Conservation (phyloP, 2,329 filamentous ascomycete genomes). For the Colletotrichum sp. region DNA sequence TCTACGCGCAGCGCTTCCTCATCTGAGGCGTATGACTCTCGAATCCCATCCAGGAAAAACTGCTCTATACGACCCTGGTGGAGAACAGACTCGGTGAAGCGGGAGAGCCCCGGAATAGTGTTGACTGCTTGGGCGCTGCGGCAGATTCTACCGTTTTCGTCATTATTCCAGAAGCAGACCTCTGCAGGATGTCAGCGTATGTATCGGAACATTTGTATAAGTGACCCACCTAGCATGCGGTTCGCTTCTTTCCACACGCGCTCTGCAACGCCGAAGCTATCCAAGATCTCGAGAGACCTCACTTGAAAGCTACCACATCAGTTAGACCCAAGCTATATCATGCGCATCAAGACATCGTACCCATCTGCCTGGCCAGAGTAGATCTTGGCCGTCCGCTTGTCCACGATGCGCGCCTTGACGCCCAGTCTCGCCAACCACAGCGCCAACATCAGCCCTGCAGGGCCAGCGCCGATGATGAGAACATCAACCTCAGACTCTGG, state of each 20-base stretch:
- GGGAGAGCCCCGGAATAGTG: constrained; percentile 64
- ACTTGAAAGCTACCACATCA: constrained; percentile 6
- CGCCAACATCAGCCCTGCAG: constrained; percentile 48
- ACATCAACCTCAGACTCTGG: constrained; percentile 15
- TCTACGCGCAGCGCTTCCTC: constrained; percentile 55
- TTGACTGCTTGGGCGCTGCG: constrained; percentile 68
- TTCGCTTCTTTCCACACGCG: constrained; percentile 70
- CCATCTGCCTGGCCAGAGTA: constrained; percentile 51
- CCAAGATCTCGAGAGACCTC: constrained; percentile 66
- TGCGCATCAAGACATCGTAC: constrained; percentile 51
- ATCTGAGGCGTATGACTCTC: constrained; percentile 49
- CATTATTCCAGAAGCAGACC: constrained; percentile 62
- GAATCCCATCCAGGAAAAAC: constrained; percentile 68
- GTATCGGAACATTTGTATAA: background rate
- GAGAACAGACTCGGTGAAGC: constrained; percentile 70
- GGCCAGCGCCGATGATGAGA: constrained; percentile 24
- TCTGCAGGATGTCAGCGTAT: background rate
- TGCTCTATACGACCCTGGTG: constrained; percentile 75
- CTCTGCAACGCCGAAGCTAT: constrained; percentile 72
- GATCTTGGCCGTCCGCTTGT: constrained; percentile 45
- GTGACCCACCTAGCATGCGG: constrained; percentile 64
- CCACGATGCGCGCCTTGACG: constrained; percentile 46
- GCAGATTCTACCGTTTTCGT: constrained; percentile 58
- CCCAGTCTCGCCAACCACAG: constrained; percentile 46
- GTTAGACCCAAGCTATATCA: background rate